Evolutionary conservation across 1,139 yeast species (phyloP).

Genomic region (Pneumocystis sp.): DNA sequence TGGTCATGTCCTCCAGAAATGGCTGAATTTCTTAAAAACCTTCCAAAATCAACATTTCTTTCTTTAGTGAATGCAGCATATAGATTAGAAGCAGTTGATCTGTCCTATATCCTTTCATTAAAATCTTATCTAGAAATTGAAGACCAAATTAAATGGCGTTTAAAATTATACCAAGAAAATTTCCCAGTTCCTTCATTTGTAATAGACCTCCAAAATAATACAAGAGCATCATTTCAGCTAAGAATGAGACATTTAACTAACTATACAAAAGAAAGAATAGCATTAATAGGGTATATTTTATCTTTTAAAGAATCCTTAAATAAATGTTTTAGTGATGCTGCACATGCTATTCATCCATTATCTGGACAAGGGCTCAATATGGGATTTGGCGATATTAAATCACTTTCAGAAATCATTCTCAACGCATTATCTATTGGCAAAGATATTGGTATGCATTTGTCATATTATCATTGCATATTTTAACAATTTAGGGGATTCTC

Average conservation of each 20-base stretch:
- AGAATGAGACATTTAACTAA: conserved; percentile 82
- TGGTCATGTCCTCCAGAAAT: conserved; percentile 82
- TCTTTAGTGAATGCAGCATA: conserved; percentile 74
- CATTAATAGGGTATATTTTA: conserved; percentile 31
- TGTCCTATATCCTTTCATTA: conserved; percentile 47
- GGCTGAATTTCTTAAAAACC: conserved; percentile 44
- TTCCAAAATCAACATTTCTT: conserved; percentile 49
- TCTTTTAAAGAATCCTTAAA: background rate
- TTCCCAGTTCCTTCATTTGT: conserved; percentile 49
- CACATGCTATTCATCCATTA: conserved; percentile 91
- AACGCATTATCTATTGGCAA: conserved; percentile 60
- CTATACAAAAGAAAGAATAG: conserved; percentile 69
- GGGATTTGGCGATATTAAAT: conserved; percentile 91
- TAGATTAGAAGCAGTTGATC: conserved; percentile 59
- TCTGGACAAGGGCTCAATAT: conserved; percentile 97
- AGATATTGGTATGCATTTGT: conserved; percentile 47
- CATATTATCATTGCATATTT: background rate
- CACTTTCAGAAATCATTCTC: conserved; percentile 55
- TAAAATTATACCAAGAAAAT: conserved; percentile 30
- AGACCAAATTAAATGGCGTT: conserved; percentile 57
- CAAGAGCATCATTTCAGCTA: conserved; percentile 82
- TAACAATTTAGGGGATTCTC: conserved; percentile 35
- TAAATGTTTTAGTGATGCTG: conserved; percentile 69
- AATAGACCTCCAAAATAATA: conserved; percentile 39
- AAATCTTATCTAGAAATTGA: conserved; percentile 35